A percentile compares a stretch with the other conserved stretches of the same genome.
Conservation (phyloP, 2,329 filamentous ascomycete species). For the Stromatinia cepivora region DNA sequence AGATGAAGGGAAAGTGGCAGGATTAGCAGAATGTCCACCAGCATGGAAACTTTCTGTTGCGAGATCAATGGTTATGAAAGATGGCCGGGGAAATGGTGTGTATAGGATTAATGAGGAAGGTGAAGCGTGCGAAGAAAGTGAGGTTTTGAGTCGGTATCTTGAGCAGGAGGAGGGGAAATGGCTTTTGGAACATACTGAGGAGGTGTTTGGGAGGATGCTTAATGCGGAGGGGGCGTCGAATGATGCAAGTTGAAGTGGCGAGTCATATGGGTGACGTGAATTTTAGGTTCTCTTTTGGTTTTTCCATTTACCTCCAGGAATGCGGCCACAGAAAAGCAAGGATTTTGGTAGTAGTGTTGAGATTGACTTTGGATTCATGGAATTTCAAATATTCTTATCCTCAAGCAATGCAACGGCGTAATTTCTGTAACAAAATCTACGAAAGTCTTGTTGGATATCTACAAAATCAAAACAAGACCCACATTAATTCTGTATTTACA, state of each 20-base stretch:
- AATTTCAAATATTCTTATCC: background rate
- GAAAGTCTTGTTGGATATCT: too few relatives aligned
- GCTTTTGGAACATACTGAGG: background rate
- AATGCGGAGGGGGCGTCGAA: background rate
- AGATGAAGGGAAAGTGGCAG: constrained; percentile 5
- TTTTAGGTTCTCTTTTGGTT: background rate
- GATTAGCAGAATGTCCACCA: background rate
- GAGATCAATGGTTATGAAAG: background rate
- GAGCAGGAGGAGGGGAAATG: background rate
- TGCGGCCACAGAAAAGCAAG: background rate
- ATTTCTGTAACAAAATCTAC: too few relatives aligned
- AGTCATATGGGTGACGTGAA: background rate
- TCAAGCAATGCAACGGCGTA: too few relatives aligned
- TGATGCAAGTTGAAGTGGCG: background rate
- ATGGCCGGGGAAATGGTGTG: constrained; percentile 11
- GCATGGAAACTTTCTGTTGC: background rate
- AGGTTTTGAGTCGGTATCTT: background rate
- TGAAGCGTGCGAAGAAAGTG: background rate
- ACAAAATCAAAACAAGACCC: too few relatives aligned
- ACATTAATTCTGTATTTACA: too few relatives aligned
- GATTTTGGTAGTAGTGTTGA: background rate
- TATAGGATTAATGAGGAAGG: constrained; percentile 11
- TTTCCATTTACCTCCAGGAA: background rate
- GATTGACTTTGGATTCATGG: background rate
- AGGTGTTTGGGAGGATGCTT: background rate